Evolutionary conservation across 148 eudicot genomes (phyloP), one percentile per base, ranked within the genome.

Genomic region (Nepenthes mirabilis): DNA sequence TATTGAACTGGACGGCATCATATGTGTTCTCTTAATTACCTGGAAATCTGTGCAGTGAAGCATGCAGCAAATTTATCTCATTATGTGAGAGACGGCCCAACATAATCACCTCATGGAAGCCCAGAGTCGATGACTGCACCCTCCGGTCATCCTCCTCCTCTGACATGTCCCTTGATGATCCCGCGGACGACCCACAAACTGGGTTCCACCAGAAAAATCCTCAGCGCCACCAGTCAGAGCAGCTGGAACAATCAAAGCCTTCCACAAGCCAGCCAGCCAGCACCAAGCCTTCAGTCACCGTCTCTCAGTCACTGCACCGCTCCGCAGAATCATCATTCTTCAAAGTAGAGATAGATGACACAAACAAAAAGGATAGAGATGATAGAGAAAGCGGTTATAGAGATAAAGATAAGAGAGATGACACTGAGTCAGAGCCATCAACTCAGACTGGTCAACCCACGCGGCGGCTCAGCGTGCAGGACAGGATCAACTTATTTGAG

Each of bases 401-500:
- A 23, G 23, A 23, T 23, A 23, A 23, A 23, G 23, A 23, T 23
- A 23, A 23, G 23, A 23, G 23, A 23, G 23, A 23, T 23, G 23
- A 23, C 23, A 23, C 68, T 36, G 77, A 80, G 52, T 64, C 81
- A 71, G 56, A 57, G 36, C 37, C 48, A 52, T 68, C 80, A 23
- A 53, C 75, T 64, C 68, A 65, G 57, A 59, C 75, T 11, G 67
- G 78, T 59, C 88, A 70, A 54, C 82, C 78, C 58, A 64, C 79
- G 6, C 75, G 97, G 72, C 81, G 88, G 61, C 87, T 90, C 10
- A 90, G 97, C 56, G 97, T 90, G 58, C 90, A 90, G 79, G 97
- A 90, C 49, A 70, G 94, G 51, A 86, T 90, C 35, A 90, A 64
- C 67, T 70, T 93, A 63, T 93, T 93, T 65, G 99, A 93, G 75